Percentiles rank a stretch among this genome's conserved stretches.
Conservation (phyloP, 768 basidiomycete genomes). For the Calocybe indica region DNA sequence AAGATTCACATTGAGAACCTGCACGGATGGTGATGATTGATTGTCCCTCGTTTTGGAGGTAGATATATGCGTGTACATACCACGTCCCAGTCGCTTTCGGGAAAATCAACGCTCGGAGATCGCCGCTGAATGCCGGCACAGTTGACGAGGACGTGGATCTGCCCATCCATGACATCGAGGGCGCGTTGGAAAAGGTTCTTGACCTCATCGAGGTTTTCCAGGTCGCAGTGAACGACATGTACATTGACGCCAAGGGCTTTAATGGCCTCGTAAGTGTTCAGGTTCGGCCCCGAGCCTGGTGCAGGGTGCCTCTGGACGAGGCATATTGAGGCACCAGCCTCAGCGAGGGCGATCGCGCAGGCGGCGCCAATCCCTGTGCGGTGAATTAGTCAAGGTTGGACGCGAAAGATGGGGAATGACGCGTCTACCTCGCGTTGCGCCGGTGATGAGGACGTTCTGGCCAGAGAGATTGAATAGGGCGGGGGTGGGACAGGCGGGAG, state of each 20-base stretch:
- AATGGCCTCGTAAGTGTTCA: constrained; percentile 26
- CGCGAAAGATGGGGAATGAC: constrained; percentile 2
- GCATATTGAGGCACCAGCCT: constrained; percentile 43
- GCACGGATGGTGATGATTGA: constrained; percentile 5
- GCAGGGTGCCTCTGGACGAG: constrained; percentile 33
- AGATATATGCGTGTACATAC: constrained; percentile 24
- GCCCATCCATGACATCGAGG: constrained; percentile 29
- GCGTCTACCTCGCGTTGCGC: constrained; percentile 62
- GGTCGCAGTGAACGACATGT: constrained; percentile 33
- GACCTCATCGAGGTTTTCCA: constrained; percentile 34
- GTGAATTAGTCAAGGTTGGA: background rate
- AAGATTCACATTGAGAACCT: constrained; percentile 86
- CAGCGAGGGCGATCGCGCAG: constrained; percentile 41
- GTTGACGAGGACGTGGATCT: constrained; percentile 62
- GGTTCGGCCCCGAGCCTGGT: constrained; percentile 15
- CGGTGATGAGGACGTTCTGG: constrained; percentile 73
- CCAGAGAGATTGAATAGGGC: constrained; percentile 64
- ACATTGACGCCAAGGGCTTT: constrained; percentile 22
- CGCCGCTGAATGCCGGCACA: constrained; percentile 62
- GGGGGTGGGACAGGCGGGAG: constrained; percentile 41
- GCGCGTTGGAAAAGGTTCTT: constrained; percentile 35
- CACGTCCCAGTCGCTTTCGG: constrained; percentile 65
- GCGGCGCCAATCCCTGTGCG: constrained; percentile 43
- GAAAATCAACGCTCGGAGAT: constrained; percentile 54
- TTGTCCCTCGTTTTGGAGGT: background rate